These are phyloP conservation scores for Calonectria multiphialidica DNA, from an alignment of 2,329 filamentous ascomycete species.

Conservation along the genomic window DNA sequence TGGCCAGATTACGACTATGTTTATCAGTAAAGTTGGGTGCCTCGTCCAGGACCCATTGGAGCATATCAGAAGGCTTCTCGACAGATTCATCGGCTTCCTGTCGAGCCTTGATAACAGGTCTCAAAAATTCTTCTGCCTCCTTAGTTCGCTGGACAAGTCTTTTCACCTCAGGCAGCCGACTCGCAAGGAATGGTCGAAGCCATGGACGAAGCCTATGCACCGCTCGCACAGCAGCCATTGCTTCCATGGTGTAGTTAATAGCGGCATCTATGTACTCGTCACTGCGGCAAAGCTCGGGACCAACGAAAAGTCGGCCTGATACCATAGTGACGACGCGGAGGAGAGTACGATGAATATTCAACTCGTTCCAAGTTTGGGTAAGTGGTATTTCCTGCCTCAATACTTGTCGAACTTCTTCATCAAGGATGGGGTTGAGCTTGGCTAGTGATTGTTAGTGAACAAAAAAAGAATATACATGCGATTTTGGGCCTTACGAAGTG, in stretches of 20 bases:
- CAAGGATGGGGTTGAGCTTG: constrained; percentile 51
- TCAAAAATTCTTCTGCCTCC: constrained; percentile 50
- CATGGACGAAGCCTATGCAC: constrained; percentile 45
- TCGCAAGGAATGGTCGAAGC: constrained; percentile 49
- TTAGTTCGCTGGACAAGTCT: constrained; percentile 46
- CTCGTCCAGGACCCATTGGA: constrained; percentile 59
- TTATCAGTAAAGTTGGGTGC: constrained; percentile 48
- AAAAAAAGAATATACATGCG: no score
- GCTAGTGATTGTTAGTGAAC: constrained; percentile 1
- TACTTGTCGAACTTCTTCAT: constrained; percentile 52
- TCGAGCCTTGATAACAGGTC: constrained; percentile 50
- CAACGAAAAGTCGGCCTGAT: constrained; percentile 61
- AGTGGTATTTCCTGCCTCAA: constrained; percentile 50
- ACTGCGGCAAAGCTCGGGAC: constrained; percentile 57
- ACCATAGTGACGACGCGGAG: constrained; percentile 61
- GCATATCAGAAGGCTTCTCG: constrained; percentile 58
- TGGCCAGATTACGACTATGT: constrained; percentile 52
- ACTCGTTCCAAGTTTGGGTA: constrained; percentile 53
- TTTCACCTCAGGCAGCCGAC: constrained; percentile 49
- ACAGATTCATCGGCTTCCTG: constrained; percentile 25
- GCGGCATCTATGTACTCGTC: constrained; percentile 59
- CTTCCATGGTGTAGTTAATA: constrained; percentile 61
- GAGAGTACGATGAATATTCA: constrained; percentile 54
- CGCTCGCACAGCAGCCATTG: constrained; percentile 51
- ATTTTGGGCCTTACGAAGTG: no score